Evolutionary conservation across 2,329 filamentous ascomycete genomes (phyloP), one percentile per base, ranked within the genome.

Genomic region (Chalara sp.): DNA sequence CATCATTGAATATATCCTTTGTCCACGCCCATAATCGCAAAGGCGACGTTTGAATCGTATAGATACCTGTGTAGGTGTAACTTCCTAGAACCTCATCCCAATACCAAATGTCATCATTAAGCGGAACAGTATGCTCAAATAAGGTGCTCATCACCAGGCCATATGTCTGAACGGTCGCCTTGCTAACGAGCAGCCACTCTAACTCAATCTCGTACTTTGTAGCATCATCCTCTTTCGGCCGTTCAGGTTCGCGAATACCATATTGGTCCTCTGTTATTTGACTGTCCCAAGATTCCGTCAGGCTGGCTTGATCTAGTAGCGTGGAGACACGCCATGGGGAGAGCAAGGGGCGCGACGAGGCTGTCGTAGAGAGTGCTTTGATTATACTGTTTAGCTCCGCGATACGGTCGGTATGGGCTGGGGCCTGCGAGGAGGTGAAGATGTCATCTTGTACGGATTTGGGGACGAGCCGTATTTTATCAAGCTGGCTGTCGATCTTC

Each of bases 31-130:
- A 92, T 33, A 96, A 67, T 13, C 87, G 78, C 40, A 84, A 61
- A 0, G 93, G 93, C 1, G 86, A 89, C 0, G 85, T 96, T 67
- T 99, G 93, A 6, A 95, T 70, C 11, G 88, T 86, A 68, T 96
- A 96, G 4, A 96, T 66, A 32, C 83, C 85, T 57, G 87, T 91
- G 62, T 86, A 88, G 46, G 81, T 77, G 59, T 89, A 85, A 1
- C 89, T 95, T 7, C 81, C 80, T 32, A 96, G 71, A 2, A 96
- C 79, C 58, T 93, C 87, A 63, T 96, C 89, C 93, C 93, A 99
- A 67, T 97, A 97, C 82, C 86, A 91, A 29, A 96, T 84, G 59
- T 96, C 90, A 57, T 96, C 84, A 60, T 83, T 87, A 13, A 99
- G 70, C 0, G 86, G 85, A 8, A 92, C 83, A 8, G 90, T 95